These are phyloP conservation scores for Lachancea sp. DNA, from an alignment of 805 yeast species.

Conservation along the genomic window DNA sequence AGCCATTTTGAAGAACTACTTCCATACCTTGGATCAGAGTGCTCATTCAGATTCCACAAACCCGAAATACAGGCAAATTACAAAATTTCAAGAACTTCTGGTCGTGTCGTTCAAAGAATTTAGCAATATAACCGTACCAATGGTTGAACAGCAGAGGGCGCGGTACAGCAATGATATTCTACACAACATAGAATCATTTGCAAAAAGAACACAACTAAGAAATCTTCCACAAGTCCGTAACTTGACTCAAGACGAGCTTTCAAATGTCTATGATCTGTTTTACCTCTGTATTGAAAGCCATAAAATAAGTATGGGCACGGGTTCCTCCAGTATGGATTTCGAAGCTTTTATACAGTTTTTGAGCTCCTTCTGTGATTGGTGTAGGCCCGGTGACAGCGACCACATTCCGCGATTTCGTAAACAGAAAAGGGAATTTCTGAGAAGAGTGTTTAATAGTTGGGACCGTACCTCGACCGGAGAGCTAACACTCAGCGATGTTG, in stretches of 20 bases:
- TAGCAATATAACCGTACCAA: slow-evolving; percentile 66
- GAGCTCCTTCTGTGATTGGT: slow-evolving; percentile 79
- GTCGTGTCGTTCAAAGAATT: slow-evolving; percentile 93
- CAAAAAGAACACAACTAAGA: slow-evolving; percentile 84
- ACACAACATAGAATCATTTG: slow-evolving; percentile 82
- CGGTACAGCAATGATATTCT: slow-evolving; percentile 71
- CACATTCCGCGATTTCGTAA: slow-evolving; percentile 27
- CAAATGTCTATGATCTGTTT: slow-evolving; percentile 77
- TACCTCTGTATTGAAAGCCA: slow-evolving; percentile 69
- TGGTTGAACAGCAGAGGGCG: slow-evolving; percentile 60
- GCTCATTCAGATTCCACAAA: slow-evolving; percentile 70
- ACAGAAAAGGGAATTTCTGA: slow-evolving; percentile 45
- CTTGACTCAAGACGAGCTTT: slow-evolving; percentile 50
- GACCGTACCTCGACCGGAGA: slow-evolving; percentile 48
- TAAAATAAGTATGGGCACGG: slow-evolving; percentile 47
- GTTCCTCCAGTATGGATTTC: slow-evolving; percentile 64
- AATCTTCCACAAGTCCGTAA: slow-evolving; percentile 71
- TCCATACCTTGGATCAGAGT: slow-evolving; percentile 65
- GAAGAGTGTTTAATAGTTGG: slow-evolving; percentile 67
- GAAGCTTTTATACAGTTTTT: slow-evolving; percentile 66
- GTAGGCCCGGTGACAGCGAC: slow-evolving; percentile 35
- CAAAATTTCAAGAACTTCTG: slow-evolving; percentile 82
- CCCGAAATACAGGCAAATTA: slow-evolving; percentile 56
- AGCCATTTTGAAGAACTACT: slow-evolving; percentile 76
- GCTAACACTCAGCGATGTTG: slow-evolving; percentile 62